Conservation (phyloP, 192 early-diverging fungal species). For the Coemansia sp. region DNA sequence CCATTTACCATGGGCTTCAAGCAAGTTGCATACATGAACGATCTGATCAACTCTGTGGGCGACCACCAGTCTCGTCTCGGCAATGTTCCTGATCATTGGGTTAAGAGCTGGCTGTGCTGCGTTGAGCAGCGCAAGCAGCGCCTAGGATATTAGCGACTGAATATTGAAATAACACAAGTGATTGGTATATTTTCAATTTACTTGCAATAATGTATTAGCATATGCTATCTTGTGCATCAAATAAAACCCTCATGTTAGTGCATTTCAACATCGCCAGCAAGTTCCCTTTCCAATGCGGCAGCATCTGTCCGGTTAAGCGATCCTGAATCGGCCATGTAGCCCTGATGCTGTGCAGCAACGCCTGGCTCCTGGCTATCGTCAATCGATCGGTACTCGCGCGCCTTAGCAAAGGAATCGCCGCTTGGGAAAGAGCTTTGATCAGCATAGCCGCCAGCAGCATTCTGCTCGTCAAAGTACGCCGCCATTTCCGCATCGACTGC, state of each 20-base stretch:
- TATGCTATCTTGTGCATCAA: too few species aligned
- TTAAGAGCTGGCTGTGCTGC: too few species aligned
- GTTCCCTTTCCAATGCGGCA: conserved; percentile 44
- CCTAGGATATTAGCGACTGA: too few species aligned
- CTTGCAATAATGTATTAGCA: too few species aligned
- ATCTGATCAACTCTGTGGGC: conserved; percentile 1
- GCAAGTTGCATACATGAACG: conserved; percentile 28
- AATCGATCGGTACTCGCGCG: conserved; percentile 41
- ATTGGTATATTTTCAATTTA: too few species aligned
- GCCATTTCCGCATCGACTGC: conserved; percentile 35
- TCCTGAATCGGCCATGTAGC: conserved; percentile 13
- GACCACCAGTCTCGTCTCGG: conserved; percentile 4
- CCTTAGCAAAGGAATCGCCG: conserved; percentile 31
- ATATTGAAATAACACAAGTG: too few species aligned
- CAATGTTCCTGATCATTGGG: neutral
- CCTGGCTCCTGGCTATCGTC: conserved; percentile 49
- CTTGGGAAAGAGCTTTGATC: conserved; percentile 17
- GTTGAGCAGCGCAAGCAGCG: too few species aligned
- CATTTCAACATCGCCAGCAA: conserved; percentile 44
- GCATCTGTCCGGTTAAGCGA: conserved; percentile 29
- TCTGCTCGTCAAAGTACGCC: conserved; percentile 26
- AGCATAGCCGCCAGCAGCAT: neutral
- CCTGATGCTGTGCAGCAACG: conserved; percentile 40
- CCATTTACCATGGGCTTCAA: conserved; percentile 18
- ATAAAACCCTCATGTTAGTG: conserved; percentile 3